Conservation (phyloP, 2,329 filamentous ascomycete species). For the Byssochlamys sp. region DNA sequence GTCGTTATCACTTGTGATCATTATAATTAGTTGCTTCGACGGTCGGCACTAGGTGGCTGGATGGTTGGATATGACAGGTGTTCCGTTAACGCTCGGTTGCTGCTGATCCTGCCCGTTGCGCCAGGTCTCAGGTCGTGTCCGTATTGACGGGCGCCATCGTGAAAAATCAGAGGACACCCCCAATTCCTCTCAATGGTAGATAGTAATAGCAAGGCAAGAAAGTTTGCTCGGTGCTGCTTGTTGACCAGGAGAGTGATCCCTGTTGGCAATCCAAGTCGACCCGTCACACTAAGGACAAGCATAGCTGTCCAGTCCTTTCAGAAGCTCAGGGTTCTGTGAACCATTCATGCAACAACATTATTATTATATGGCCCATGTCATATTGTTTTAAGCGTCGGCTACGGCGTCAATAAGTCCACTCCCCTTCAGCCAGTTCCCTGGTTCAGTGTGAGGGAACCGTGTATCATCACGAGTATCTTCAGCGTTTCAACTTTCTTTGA, state of each 20-base stretch:
- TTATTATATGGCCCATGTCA: neutral
- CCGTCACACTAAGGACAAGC: neutral
- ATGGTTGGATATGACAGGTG: neutral
- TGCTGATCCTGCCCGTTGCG: neutral
- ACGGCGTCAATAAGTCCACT: neutral
- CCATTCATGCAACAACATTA: neutral
- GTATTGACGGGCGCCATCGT: neutral
- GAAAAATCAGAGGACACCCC: neutral
- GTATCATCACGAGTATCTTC: neutral
- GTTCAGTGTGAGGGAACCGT: neutral
- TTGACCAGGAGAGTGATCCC: neutral
- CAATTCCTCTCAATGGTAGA: neutral
- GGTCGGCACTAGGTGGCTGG: neutral
- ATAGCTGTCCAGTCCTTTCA: neutral
- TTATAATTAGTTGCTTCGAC: neutral
- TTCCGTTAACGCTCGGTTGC: neutral
- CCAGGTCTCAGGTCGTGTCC: neutral
- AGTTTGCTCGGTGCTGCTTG: neutral
- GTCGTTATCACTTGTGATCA: neutral
- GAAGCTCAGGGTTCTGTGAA: neutral
- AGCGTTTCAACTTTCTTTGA: neutral
- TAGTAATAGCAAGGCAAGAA: neutral
- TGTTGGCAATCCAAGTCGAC: no score
- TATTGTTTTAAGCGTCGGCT: neutral
- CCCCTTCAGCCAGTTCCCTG: neutral